Conservation (phyloP, 495 filamentous ascomycete species). For the Astrocystis sublimbata region DNA sequence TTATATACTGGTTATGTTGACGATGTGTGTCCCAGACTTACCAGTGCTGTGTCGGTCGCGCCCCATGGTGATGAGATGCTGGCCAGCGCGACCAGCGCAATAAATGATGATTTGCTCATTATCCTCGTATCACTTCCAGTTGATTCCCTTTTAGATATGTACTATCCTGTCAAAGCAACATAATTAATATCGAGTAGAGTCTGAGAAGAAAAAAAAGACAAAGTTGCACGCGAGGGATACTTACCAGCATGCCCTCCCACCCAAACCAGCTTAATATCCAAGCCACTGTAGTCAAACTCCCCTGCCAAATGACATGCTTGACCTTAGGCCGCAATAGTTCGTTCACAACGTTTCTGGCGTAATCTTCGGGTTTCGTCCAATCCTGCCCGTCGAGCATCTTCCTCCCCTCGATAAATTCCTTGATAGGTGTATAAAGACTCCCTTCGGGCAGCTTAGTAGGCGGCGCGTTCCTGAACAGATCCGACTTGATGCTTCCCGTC, state of each 20-base stretch:
- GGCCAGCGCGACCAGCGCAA: neutral
- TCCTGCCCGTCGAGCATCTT: slow-evolving; percentile 18
- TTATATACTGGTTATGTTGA: too few species aligned
- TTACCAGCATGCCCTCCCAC: slow-evolving; percentile 33
- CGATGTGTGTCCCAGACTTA: too few species aligned
- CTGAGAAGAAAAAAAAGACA: too few species aligned
- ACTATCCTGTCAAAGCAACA: neutral
- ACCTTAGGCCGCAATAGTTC: slow-evolving; percentile 20
- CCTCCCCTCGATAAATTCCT: slow-evolving; percentile 29
- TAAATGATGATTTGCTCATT: neutral
- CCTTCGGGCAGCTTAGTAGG: slow-evolving; percentile 24
- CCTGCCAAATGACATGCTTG: slow-evolving; percentile 26
- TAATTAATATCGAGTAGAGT: too few species aligned
- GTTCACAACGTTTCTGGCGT: slow-evolving; percentile 23
- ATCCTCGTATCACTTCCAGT: neutral
- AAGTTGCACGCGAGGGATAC: neutral
- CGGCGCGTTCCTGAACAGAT: slow-evolving; percentile 23
- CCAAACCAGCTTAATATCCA: slow-evolving; percentile 33
- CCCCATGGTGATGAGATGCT: too few species aligned
- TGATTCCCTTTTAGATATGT: neutral
- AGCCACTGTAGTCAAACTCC: slow-evolving; percentile 20
- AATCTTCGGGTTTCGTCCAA: slow-evolving; percentile 15
- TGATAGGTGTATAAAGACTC: slow-evolving; percentile 26
- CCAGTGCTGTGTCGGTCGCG: too few species aligned
- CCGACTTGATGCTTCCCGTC: slow-evolving; percentile 29